Evolutionary conservation across 805 yeast genomes (phyloP), one percentile per base, ranked within the genome.

Genomic region (Yarrowia keelungensis): DNA sequence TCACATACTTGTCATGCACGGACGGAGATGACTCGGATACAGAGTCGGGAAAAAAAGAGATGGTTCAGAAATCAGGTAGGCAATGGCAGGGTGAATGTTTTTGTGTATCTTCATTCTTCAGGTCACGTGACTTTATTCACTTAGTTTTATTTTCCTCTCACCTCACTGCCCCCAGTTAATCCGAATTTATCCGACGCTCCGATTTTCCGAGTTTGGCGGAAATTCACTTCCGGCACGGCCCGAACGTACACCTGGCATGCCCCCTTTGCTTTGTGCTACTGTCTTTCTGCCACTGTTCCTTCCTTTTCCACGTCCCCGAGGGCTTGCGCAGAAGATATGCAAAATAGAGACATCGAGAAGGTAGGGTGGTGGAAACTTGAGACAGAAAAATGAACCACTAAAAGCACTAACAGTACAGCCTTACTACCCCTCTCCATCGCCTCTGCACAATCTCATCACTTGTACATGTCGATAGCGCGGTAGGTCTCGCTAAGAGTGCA

Each of bases 161-260:
- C 19, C 19, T 19, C 19, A 19, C 19, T 19, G 19, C 19, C 19
- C 19, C 38, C 38, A 36, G 51, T 47, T 47, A 47, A 47, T 47
- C 50, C 50, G 50, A 11, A 22, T 47, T 47, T 47, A 22, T 47
- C 51, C 51, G 50, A 45, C 1, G 26, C 7, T 45, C 26, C 47
- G 35, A 22, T 46, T 47, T 26, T 47, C 47, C 47, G 47, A 45
- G 15, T 19, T 19, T 5, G 32, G 50, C 15, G 4, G 32, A 26
- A 26, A 26, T 26, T 26, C 32, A 26, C 7, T 26, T 46, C 51
- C 51, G 51, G 10, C 14, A 47, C 51, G 51, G 51, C 36, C 51
- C 51, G 51, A 47, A 47, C 36, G 26, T 47, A 47, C 51, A 47
- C 51, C 51, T 14, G 36, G 36, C 7, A 47, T 47, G 51, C 51